Evolutionary conservation across 805 yeast species (phyloP).

Genomic region (Isabelozyma heimii): DNA sequence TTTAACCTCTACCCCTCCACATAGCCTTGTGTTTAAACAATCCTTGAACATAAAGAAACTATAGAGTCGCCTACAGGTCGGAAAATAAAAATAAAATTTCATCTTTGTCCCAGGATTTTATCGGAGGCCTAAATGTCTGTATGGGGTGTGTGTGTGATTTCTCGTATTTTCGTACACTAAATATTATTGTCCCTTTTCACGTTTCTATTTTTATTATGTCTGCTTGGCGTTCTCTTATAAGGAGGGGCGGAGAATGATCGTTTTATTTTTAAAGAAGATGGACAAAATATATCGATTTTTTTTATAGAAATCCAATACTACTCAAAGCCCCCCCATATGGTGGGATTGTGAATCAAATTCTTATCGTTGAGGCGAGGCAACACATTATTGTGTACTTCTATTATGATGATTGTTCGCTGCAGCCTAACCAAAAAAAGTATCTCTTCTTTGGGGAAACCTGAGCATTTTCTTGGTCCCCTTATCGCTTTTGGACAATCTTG

Average conservation of each 20-base stretch:
- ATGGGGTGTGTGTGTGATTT: background rate
- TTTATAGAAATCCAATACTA: too few relatives aligned
- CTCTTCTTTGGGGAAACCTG: background rate
- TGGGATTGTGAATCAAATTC: background rate
- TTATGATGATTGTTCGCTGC: background rate
- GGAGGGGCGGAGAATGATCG: background rate
- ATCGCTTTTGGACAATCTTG: too few relatives aligned
- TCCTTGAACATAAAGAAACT: too few relatives aligned
- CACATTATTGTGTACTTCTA: background rate
- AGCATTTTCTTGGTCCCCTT: background rate
- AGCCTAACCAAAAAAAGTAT: background rate
- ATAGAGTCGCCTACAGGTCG: background rate
- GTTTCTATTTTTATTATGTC: background rate
- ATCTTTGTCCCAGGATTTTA: background rate
- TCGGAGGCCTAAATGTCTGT: background rate
- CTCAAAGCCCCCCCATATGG: too few relatives aligned
- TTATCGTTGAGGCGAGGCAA: background rate
- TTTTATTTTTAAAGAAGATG: too few relatives aligned
- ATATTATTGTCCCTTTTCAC: background rate
- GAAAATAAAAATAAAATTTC: background rate
- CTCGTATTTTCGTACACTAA: background rate
- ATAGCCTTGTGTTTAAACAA: conserved; percentile 1
- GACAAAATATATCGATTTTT: too few relatives aligned
- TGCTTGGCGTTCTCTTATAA: background rate
- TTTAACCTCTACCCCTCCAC: background rate